phyloP scores from a whole-genome alignment of 2,329 filamentous ascomycete genomes.

The Hymenoscyphus salicellus region DNA sequence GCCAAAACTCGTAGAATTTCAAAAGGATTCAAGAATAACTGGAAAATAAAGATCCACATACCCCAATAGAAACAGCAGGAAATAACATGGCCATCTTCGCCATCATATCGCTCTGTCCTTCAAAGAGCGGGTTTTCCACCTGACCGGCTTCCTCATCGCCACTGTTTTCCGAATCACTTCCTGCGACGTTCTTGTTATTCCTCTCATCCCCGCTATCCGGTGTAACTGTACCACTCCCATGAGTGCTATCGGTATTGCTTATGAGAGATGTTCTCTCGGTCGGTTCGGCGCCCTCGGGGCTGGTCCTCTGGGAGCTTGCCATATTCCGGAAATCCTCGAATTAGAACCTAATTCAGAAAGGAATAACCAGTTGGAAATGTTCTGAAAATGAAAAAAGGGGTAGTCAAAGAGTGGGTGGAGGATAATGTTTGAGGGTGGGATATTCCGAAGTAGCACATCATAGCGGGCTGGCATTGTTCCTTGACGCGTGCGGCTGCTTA shows the following conservation, averaged over 20 bases:
- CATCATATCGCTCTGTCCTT: constrained; percentile 24
- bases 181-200: neutral
- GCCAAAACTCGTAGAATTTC: neutral
- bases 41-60: constrained; percentile 37
- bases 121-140: constrained; percentile 24
- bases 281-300: neutral
- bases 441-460: no score
- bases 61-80: constrained; percentile 60
- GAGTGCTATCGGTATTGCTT: neutral
- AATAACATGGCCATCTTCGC: constrained; percentile 56
- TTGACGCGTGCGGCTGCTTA: neutral
- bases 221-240: neutral
- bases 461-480: no score
- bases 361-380: no score
- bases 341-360: no score
- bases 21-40: neutral
- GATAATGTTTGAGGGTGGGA: no score
- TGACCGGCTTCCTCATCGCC: constrained; percentile 21
- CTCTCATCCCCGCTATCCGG: neutral
- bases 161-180: neutral
- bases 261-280: constrained; percentile 4
- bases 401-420: no score
- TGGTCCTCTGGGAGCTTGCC: neutral
- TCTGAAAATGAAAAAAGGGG: no score
- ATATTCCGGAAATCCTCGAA: neutral